A percentile compares a stretch with the other conserved stretches of the same genome.
Evolutionary conservation across 768 basidiomycete genomes (phyloP).

Genomic region (Fomitopsis serialis): DNA sequence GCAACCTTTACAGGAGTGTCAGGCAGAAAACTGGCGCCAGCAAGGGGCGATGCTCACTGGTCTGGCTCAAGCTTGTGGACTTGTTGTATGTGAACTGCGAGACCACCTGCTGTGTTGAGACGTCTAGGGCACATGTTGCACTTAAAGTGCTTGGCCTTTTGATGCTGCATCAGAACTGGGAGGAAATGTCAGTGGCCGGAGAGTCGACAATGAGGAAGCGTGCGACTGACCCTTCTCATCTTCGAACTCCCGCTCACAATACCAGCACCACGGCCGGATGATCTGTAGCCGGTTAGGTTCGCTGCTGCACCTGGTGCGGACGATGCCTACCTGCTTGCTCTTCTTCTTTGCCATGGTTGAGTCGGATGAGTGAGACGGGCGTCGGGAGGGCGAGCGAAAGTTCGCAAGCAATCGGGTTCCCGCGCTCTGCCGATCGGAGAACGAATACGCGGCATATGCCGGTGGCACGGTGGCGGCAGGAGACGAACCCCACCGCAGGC

Average conservation of each 20-base stretch:
- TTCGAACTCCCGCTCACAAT: constrained; percentile 98
- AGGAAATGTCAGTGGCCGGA: background rate
- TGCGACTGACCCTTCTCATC: constrained; percentile 86
- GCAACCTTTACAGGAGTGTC: constrained; percentile 38
- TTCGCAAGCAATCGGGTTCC: background rate
- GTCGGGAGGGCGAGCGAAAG: background rate
- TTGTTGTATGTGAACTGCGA: constrained; percentile 97
- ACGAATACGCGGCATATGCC: background rate
- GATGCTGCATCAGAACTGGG: constrained; percentile 95
- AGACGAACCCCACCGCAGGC: too few relatives aligned
- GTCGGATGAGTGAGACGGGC: background rate
- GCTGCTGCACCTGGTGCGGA: background rate
- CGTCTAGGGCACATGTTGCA: constrained; percentile 93
- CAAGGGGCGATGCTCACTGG: constrained; percentile 27
- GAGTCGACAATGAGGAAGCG: background rate
- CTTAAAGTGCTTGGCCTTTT: constrained; percentile 99
- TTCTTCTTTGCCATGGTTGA: constrained; percentile 48
- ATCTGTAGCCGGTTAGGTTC: constrained; percentile 38
- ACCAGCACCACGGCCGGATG: constrained; percentile 96
- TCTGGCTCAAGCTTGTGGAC: constrained; percentile 99
- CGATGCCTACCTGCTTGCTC: constrained; percentile 38
- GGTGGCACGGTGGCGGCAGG: too few relatives aligned
- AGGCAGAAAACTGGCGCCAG: background rate
- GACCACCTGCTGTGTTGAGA: constrained; percentile 94
- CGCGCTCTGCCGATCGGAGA: background rate